Conservation (phyloP, 208 protist genomes). For the Vickermania ingenoplastis region DNA sequence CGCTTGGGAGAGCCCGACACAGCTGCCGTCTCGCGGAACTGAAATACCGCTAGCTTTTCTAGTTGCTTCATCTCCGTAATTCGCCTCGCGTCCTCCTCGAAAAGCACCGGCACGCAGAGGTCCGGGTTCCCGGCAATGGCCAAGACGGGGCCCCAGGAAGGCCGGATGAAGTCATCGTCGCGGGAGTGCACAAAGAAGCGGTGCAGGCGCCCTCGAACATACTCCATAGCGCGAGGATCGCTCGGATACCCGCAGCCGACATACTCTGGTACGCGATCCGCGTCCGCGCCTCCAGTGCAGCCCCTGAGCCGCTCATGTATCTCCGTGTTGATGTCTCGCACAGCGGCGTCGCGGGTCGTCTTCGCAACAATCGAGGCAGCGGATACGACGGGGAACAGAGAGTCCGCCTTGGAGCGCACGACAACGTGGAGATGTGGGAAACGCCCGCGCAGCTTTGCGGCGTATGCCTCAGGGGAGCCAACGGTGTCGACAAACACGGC, state of each 20-base stretch:
- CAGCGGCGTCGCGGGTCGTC: conserved; percentile 43
- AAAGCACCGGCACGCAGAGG: conserved; percentile 50
- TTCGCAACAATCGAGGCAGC: conserved; percentile 93
- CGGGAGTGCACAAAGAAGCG: conserved; percentile 61
- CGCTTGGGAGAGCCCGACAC: not conserved
- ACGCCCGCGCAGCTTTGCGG: conserved; percentile 43
- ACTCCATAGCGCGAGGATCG: conserved; percentile 59
- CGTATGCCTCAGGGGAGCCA: conserved; percentile 76
- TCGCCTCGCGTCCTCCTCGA: conserved; percentile 33
- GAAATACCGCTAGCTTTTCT: not conserved
- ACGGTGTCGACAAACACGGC: conserved; percentile 93
- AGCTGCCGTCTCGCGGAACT: not conserved
- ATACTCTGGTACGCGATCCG: conserved; percentile 27
- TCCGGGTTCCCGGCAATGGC: conserved; percentile 34
- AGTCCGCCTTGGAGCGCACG: conserved; percentile 87
- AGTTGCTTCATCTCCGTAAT: not conserved
- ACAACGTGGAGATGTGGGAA: conserved; percentile 86
- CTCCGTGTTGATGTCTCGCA: not conserved
- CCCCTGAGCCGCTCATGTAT: not conserved
- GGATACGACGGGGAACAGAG: conserved; percentile 83
- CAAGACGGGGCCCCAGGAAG: conserved; percentile 67
- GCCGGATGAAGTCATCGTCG: conserved; percentile 49
- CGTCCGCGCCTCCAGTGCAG: not conserved
- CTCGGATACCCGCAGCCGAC: conserved; percentile 77
- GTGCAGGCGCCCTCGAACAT: conserved; percentile 61